Conservation (phyloP, 306 rosid species). For the Ceratonia siliqua region DNA sequence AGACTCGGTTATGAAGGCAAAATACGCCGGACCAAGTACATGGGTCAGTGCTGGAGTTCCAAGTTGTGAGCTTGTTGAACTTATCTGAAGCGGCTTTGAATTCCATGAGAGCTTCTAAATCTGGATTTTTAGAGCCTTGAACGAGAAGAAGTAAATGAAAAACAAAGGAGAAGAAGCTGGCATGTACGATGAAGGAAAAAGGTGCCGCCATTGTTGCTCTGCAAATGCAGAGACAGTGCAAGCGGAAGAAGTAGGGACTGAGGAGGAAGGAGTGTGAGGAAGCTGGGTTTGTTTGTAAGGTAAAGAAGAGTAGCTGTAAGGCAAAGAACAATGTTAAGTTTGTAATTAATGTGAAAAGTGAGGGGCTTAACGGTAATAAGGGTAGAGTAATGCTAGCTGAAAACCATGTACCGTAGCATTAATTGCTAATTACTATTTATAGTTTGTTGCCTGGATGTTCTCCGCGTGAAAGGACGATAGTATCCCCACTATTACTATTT, state of each 20-base stretch:
- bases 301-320: not conserved
- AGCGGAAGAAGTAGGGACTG: not conserved
- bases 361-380: not conserved
- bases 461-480: slow-evolving; percentile 6
- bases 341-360: slow-evolving; percentile 23
- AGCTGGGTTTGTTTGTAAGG: not conserved
- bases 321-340: not conserved
- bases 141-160: slow-evolving; percentile 2
- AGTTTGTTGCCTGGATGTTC: not conserved
- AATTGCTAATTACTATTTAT: not conserved
- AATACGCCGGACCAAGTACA: slow-evolving; percentile 69
- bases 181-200: not conserved
- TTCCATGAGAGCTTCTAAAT: slow-evolving; percentile 52
- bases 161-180: slow-evolving; percentile 10
- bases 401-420: not conserved
- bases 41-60: slow-evolving; percentile 63
- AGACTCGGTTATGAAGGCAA: slow-evolving; percentile 62
- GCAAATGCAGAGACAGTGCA: slow-evolving; percentile 4
- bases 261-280: not conserved
- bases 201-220: slow-evolving; percentile 47
- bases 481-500: not conserved
- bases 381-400: not conserved
- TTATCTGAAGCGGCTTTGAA: slow-evolving; percentile 63
- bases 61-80: slow-evolving; percentile 49
- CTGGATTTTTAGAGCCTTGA: slow-evolving; percentile 43